phyloP scores from a whole-genome alignment of 1,284 basidiomycete species.

The Puccinia sorghi region DNA sequence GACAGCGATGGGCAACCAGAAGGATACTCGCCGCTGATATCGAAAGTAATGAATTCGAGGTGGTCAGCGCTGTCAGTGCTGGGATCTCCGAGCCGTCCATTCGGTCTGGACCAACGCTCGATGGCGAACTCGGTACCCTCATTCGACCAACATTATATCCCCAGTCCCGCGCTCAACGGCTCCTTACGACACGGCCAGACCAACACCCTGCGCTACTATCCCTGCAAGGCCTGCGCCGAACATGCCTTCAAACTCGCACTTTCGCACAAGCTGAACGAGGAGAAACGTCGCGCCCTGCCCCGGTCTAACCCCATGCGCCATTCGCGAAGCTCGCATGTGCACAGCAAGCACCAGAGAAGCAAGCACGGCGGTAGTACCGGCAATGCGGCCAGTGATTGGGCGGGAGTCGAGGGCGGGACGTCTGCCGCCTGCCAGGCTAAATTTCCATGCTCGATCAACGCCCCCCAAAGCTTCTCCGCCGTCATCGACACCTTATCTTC shows the following conservation, averaged over 20 bases:
- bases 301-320: not conserved
- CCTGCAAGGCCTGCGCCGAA: conserved; percentile 48
- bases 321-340: not conserved
- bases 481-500: not conserved
- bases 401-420: not conserved
- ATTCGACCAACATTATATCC: conserved; percentile 39
- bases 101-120: conserved; percentile 3
- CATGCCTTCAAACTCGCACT: conserved; percentile 49
- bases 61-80: not conserved
- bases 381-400: not conserved
- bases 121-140: conserved; percentile 32
- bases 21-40: not conserved
- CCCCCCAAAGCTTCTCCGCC: not conserved
- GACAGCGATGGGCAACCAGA: not conserved
- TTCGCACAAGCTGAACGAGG: conserved; percentile 44
- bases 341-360: not conserved
- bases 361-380: not conserved
- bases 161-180: not conserved
- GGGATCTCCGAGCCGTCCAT: conserved; percentile 9
- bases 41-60: not conserved
- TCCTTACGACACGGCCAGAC: conserved; percentile 14
- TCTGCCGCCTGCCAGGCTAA: not conserved
- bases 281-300: conserved; percentile 12
- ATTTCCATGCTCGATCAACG: not conserved
- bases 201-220: conserved; percentile 39